Percentiles rank a stretch among this genome's conserved stretches.
phyloP scores from a whole-genome alignment of 495 filamentous ascomycete genomes.

The Hypoxylon fuscum region DNA sequence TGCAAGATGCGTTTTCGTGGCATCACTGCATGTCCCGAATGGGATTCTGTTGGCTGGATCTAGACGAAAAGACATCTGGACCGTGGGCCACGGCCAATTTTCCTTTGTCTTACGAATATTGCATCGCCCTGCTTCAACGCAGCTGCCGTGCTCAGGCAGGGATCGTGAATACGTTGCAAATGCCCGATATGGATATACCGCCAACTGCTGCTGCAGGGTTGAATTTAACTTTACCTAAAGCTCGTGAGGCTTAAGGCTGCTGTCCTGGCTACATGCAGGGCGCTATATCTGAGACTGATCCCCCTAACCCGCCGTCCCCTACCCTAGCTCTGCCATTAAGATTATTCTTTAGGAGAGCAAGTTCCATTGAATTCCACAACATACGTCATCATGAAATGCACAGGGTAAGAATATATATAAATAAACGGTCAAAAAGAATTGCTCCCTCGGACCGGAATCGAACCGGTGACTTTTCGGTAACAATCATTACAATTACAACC shows the following conservation, averaged over 20 bases:
- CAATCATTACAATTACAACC: conserved; percentile 33
- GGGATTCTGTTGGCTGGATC: background rate
- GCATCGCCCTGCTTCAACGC: background rate
- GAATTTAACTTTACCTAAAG: too few relatives aligned
- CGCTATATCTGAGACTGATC: too few relatives aligned
- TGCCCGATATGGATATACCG: background rate
- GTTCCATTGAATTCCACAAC: too few relatives aligned
- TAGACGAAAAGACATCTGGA: background rate
- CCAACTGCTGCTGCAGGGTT: background rate
- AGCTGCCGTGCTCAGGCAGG: background rate
- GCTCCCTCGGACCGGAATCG: conserved; percentile 37
- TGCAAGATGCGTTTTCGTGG: background rate
- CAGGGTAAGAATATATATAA: too few relatives aligned
- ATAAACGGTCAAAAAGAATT: conserved; percentile 3
- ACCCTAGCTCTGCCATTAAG: too few relatives aligned
- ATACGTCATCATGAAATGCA: too few relatives aligned
- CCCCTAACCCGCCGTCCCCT: too few relatives aligned
- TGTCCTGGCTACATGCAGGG: too few relatives aligned
- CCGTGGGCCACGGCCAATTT: background rate
- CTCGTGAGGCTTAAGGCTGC: too few relatives aligned
- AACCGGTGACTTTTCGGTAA: conserved; percentile 38
- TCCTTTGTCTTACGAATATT: background rate
- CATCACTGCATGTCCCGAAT: background rate
- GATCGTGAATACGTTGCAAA: background rate
- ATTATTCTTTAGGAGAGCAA: too few relatives aligned